Base-by-base conservation (phyloP, 2,329 filamentous ascomycete genomes). In the Tolypocladium endophyticum region DNA sequence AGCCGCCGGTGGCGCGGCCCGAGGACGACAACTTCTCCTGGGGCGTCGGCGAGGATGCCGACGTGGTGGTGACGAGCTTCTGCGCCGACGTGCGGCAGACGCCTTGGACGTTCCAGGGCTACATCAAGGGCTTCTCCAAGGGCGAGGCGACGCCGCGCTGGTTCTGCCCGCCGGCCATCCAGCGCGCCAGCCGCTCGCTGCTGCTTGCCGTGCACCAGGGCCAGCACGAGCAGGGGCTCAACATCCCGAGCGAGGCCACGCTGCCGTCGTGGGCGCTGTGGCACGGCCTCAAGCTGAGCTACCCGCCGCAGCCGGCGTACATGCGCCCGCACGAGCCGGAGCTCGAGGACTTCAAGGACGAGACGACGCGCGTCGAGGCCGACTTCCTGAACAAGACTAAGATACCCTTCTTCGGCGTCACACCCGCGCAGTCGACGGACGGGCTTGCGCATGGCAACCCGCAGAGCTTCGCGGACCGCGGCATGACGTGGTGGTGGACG, bases 281-380 rank as follows among this genome's bases (percentile, higher is more conserved):
- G 71, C 70, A 73, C 59, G 73, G 73, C 23, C 66, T 75, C 47
- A 75, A 75, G 67, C 61, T 74, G 39, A 70, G 68, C 61, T 70
- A 70, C 60, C 69, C 73, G 25, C 73, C 73, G 30, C 67, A 72
- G 36, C 73, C 73, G 4, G 66, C 67, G 0, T 76, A 69, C 63
- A 69, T 69, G 61, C 65, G 65, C 1, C 55, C 57, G 23, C 57
- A 47, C 35, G 53, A 57, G 35, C n/a, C 52, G 20, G 41, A 54
- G 20, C 52, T 25, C 50, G 11, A 62, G 39, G 65, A 67, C 30
- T 59, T 65, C 23, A 43, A 62, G 6, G 63, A 61, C 43, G 63
- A 63, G 41, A 41, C 28, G 33, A 47, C 35, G 53, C 56, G 58
- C 6, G 52, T 59, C 43, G 56, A 39, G 12, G 57, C 59, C 14